Base-by-base conservation (phyloP, 2,329 filamentous ascomycete genomes). In the Penicillium oxalicum region DNA sequence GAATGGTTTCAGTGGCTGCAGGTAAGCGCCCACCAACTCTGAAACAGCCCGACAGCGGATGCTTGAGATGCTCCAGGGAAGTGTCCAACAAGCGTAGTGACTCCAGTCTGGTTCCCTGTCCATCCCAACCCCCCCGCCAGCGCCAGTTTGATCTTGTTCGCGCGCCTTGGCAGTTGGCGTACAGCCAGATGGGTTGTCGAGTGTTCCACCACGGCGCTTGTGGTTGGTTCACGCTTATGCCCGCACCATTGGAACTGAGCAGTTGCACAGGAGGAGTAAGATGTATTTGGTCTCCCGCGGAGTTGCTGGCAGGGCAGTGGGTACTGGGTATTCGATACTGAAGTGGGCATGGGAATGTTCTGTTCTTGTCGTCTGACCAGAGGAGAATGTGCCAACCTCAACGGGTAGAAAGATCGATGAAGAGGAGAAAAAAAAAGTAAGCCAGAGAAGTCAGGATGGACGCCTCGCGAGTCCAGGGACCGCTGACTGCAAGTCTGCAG, bases 41-140 rank as follows among this genome's bases (percentile, higher is more conserved):
- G 64, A 68, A 68, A 67, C 64, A 55, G 52, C 34, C 47, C 58
- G 53, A 57, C 48, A 54, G 63, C 58, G 55, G 60, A 59, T 66
- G 63, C 63, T 66, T 67, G 61, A 66, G 58, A 55, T 62, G 54
- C 43, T 45, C 36, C 43, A 45, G 43, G 37, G 34, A 45, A 36
- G 35, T 45, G 18, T 18, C 18, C 18, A 18, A 18, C 18, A 18
- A 18, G 18, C 18, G 18, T 18, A 18, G 18, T 18, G 18, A 18
- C 18, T 18, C 18, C 18, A 18, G 18, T 18, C 18, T 18, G 18
- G 18, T 18, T 11, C 29, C 29, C 29, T 8, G 29, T 32, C 29
- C 7, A 32, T 4, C 29, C 29, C 29, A 11, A 11, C 13, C 9
- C 13, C 8, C n/a, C 9, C 36, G 13, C 58, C 60, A 57, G 62